Evolutionary conservation across 768 basidiomycete genomes (phyloP), one percentile per base, ranked within the genome.

Genomic region (Lepiota subincarnata): DNA sequence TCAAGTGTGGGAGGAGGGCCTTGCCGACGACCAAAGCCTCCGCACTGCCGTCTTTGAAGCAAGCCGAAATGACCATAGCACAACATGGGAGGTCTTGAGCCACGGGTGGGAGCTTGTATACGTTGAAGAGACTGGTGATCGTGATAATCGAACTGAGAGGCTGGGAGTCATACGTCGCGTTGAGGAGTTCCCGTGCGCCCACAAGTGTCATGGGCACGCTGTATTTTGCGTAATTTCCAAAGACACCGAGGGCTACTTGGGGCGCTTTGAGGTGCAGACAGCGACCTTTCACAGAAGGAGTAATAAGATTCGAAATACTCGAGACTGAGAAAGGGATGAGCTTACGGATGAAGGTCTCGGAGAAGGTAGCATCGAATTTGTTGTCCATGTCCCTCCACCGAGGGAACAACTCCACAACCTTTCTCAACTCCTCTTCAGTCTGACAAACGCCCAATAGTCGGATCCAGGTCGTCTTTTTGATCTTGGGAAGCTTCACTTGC

Each of bases 211-310:
- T 71, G 18, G 70, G 64, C 14, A 87, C 58, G 46, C 79, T 76
- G 64, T 87, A 85, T 62, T 81, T 83, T 12, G 82, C 70, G 53
- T 77, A 84, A 61, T 87, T 69, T 18, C 80, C 78, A 61, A 85
- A 84, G 18, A 86, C 78, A 31, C 77, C 68, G 11, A 89, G 68
- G 2, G 84, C 83, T 36, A 87, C 73, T 20, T 68, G 59, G 2
- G 82, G 80, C 53, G 80, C 80, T 12, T 67, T 62, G 1, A 87
- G 74, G 59, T 84, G 76, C 55, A 77, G 71, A 50, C 84, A 87
- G 7, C 86, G 85, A 19, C 79, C 86, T 89, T 47, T 3, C 4
- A 8, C 34, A 51, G 40, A 35, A 7, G 22, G 24, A 36, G 36
- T 42, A 22, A 47, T 24, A 11, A 42, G 7, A 24, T 22, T 13